These are phyloP conservation scores for Mycena indigotica DNA, from an alignment of 768 basidiomycete species.

Conservation along the genomic window DNA sequence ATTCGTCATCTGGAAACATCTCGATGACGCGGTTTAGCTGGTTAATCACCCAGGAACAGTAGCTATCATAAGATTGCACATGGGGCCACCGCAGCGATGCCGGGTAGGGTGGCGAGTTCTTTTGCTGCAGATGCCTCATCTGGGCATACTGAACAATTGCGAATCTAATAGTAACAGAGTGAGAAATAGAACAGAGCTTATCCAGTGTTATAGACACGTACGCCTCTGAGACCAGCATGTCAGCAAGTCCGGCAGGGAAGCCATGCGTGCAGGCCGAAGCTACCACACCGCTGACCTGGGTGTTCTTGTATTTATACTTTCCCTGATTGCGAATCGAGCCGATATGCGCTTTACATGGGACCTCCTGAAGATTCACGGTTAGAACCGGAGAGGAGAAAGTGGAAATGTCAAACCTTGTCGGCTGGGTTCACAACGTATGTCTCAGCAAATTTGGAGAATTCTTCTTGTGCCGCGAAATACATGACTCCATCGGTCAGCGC, in stretches of 20 bases:
- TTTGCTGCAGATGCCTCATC: neutral
- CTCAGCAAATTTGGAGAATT: neutral
- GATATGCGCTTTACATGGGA: constrained; percentile 1
- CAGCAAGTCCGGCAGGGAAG: neutral
- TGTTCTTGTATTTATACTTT: neutral
- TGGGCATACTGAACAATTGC: neutral
- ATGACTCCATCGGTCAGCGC: neutral
- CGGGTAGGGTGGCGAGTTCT: neutral
- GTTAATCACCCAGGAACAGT: neutral
- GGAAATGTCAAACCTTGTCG: no score
- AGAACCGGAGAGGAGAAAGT: neutral
- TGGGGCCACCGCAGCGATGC: neutral
- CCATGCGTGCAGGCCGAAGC: neutral
- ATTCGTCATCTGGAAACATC: neutral
- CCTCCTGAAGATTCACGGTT: neutral
- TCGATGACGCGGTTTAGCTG: neutral
- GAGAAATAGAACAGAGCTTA: no score
- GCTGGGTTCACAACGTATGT: neutral
- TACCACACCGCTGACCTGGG: neutral
- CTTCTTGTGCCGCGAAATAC: neutral
- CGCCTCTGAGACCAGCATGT: neutral
- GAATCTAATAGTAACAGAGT: no score
- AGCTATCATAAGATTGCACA: neutral
- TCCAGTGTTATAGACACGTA: no score
- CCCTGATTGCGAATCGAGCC: constrained; percentile 7